A percentile compares a stretch with the other conserved stretches of the same genome.
These are phyloP conservation scores for Sabuloglossum arenarium DNA, from an alignment of 495 filamentous ascomycete genomes.

Conservation along the genomic window DNA sequence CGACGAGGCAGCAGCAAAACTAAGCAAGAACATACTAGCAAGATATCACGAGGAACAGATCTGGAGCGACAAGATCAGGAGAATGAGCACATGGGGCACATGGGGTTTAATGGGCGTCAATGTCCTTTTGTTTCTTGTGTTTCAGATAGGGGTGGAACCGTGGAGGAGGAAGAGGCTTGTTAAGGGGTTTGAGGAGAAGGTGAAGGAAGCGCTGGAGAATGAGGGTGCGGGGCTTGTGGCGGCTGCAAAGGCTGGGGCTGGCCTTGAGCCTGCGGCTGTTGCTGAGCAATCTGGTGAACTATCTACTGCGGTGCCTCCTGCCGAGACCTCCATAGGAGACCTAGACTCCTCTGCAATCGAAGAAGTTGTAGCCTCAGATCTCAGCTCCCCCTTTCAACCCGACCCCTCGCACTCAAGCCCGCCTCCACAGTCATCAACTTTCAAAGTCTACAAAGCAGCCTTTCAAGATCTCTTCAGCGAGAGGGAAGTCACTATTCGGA, in stretches of 20 bases:
- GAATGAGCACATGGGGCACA: constrained; percentile 94
- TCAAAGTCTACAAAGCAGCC: neutral
- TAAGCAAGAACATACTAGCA: constrained; percentile 61
- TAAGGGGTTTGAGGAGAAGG: constrained; percentile 54
- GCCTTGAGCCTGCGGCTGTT: neutral
- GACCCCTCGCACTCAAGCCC: neutral
- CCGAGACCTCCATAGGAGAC: neutral
- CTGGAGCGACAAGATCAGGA: constrained; percentile 90
- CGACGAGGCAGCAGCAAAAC: constrained; percentile 47
- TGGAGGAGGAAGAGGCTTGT: constrained; percentile 70
- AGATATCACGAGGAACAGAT: constrained; percentile 99
- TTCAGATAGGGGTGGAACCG: constrained; percentile 87
- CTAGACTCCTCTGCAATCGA: neutral
- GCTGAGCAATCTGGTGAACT: neutral
- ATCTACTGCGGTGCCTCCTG: neutral
- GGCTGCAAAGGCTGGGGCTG: neutral
- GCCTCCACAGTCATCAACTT: neutral
- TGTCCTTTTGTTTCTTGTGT: constrained; percentile 66
- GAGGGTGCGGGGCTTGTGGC: constrained; percentile 24
- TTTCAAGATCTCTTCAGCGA: constrained; percentile 47
- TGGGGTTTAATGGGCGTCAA: constrained; percentile 97
- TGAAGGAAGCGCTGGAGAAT: constrained; percentile 62
- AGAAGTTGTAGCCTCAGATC: neutral
- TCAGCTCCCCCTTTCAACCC: neutral
- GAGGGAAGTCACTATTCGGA: constrained; percentile 38